A percentile compares a stretch with the other conserved stretches of the same genome.
These are phyloP conservation scores for Aspergillus brunneoviolaceus DNA, from an alignment of 2,329 filamentous ascomycete species.

Conservation along the genomic window DNA sequence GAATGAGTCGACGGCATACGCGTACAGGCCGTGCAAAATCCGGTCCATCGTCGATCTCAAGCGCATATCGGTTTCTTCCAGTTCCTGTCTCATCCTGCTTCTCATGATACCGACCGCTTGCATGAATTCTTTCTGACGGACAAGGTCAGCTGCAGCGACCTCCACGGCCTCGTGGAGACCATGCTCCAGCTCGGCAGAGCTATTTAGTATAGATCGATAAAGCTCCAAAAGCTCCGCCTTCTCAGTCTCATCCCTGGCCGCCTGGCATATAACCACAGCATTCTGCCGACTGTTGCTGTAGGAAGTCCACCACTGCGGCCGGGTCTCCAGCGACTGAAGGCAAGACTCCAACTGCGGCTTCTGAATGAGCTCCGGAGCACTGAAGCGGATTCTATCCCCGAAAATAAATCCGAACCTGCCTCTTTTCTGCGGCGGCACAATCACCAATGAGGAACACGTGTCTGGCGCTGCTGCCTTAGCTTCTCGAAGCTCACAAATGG, in stretches of 20 bases:
- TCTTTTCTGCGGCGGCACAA: conserved; percentile 36
- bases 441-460: conserved; percentile 52
- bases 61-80: conserved; percentile 30
- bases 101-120: conserved; percentile 32
- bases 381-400: conserved; percentile 23
- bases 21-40: conserved; percentile 28
- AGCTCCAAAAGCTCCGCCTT: conserved; percentile 48
- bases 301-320: conserved; percentile 62
- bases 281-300: conserved; percentile 64
- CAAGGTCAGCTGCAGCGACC: conserved; percentile 30
- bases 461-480: conserved; percentile 52
- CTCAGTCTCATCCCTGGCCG: conserved; percentile 58
- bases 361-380: conserved; percentile 17
- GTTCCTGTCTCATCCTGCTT: conserved; percentile 28
- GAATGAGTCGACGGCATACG: conserved; percentile 20
- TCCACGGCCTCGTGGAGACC: conserved; percentile 37
- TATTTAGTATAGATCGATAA: conserved; percentile 39
- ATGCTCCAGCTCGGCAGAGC: conserved; percentile 35
- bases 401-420: conserved; percentile 22
- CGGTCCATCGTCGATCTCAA: conserved; percentile 26
- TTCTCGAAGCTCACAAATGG: conserved; percentile 61
- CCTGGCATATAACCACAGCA: conserved; percentile 62
- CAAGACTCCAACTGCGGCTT: conserved; percentile 49
- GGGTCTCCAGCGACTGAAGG: conserved; percentile 53
- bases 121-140: conserved; percentile 35